Evolutionary conservation across 164 flowering plant species (phyloP).

Genomic region (Vitis rupestris): DNA sequence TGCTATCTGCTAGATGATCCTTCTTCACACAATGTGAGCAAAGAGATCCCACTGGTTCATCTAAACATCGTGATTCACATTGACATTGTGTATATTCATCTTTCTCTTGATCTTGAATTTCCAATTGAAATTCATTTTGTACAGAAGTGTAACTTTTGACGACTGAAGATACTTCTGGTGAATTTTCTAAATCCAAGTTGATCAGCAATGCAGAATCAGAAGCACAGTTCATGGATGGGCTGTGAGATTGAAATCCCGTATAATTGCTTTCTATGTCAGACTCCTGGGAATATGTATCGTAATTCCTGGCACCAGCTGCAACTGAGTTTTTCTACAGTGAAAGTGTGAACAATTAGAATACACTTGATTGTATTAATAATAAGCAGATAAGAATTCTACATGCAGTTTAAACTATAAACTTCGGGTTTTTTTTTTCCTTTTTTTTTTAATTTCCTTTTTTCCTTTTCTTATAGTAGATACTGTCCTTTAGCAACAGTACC

Average conservation of each 20-base stretch:
- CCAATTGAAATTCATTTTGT: not conserved
- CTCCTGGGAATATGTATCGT: constrained; percentile 35
- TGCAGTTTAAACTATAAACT: no score
- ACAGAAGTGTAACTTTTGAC: constrained; percentile 5
- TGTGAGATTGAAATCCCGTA: constrained; percentile 16
- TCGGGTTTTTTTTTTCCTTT: no score
- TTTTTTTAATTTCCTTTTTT: not conserved
- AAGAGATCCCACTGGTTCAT: constrained; percentile 2
- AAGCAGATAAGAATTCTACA: not conserved
- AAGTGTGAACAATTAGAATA: not conserved
- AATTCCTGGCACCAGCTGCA: constrained; percentile 11
- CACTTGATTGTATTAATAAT: not conserved
- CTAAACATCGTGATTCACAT: not conserved
- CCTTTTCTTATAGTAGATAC: not conserved
- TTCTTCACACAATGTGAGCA: not conserved
- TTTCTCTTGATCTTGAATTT: constrained; percentile 7
- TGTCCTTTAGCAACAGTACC: not conserved
- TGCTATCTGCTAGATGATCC: not conserved
- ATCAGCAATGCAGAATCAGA: constrained; percentile 12
- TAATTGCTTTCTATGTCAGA: constrained; percentile 41
- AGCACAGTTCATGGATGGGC: constrained; percentile 14
- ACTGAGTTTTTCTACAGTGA: constrained; percentile 26
- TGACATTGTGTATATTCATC: constrained; percentile 1
- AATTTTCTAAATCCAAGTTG: constrained; percentile 19
- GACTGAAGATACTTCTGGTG: constrained; percentile 19